These are phyloP conservation scores for Fennellomyces sp. DNA, from an alignment of 371 early-diverging fungal genomes.

Conservation along the genomic window DNA sequence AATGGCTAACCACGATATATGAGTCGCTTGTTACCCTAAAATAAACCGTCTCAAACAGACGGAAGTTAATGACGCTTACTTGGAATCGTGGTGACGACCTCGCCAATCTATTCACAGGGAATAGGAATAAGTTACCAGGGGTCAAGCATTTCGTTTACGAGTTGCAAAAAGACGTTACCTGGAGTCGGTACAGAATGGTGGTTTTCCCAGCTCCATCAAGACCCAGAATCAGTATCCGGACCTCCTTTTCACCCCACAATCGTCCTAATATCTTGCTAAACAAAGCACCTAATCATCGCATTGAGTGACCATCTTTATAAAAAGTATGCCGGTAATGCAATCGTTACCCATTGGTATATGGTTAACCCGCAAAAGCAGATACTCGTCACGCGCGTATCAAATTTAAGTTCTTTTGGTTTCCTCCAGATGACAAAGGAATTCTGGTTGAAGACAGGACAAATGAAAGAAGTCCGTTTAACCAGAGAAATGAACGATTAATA, in stretches of 20 bases:
- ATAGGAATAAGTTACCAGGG: neutral
- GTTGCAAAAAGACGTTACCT: conserved; percentile 25
- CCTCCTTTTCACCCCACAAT: conserved; percentile 74
- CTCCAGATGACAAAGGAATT: no score
- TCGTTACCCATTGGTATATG: no score
- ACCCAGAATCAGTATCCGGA: conserved; percentile 93
- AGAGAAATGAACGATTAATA: no score
- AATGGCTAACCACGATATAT: conserved; percentile 39
- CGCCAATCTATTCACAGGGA: conserved; percentile 77
- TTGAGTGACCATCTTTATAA: neutral
- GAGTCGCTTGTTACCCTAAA: no score
- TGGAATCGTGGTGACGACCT: conserved; percentile 98
- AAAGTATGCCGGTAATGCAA: no score
- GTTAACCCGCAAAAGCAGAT: no score
- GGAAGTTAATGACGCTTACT: conserved; percentile 73
- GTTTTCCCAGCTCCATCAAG: conserved; percentile 97
- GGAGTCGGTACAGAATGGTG: conserved; percentile 76
- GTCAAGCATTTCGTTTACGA: neutral
- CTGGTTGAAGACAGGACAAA: no score
- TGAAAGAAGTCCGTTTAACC: no score
- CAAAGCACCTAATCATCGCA: conserved; percentile 31
- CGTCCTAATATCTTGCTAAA: conserved; percentile 49
- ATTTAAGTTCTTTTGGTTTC: no score
- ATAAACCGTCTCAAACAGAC: no score
- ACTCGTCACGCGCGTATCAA: no score